Base-by-base conservation (phyloP, 306 rosid genomes). In the Cyclanthera cordifolia region DNA sequence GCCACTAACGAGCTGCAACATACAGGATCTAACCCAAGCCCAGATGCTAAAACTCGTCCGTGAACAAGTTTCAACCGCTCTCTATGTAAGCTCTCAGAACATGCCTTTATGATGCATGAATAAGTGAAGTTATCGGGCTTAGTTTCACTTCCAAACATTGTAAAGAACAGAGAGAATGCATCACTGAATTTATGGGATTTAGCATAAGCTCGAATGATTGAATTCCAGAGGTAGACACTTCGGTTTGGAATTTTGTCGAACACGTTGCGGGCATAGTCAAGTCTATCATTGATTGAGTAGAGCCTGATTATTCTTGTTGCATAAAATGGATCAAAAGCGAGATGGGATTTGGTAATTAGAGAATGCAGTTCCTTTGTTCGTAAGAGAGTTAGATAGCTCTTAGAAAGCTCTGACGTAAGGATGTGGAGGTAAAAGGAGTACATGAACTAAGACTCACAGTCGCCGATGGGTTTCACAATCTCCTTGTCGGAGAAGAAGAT, bases 191-290 rank as follows among this genome's bases (percentile, higher is more conserved):
- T 68, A 49, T n/a, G 72, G 67, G 86, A 81, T 73, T 59, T 76
- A 0, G 98, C 95, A 8, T 80, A 80, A 57, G 93, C 92, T 24
- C 98, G 88, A 65, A 92, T 92, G 19, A 92, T 72, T 56, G 98
- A 84, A 55, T 93, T 93, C 95, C 95, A 89, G 12, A 93, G 88
- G 78, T 77, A 89, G 67, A 89, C 87, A 9, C 80, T 59, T 76
- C 75, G 84, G 53, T 24, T 60, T 57, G 89, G 73, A 74, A 75
- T 83, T 83, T 74, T 60, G 30, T 89, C 88, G 73, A 92, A 92
- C 84, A 89, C 61, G 3, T 73, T 76, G 72, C 84, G 73, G 32
- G 93, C 98, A 73, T 76, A 59, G 12, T 23, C 46, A 14, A 86
- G 75, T 59, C 81, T 80, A 8, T 73, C 75, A 72, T 75, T 85